Conservation (phyloP, 257 asterid species). For the Gentiana macrophylla region DNA sequence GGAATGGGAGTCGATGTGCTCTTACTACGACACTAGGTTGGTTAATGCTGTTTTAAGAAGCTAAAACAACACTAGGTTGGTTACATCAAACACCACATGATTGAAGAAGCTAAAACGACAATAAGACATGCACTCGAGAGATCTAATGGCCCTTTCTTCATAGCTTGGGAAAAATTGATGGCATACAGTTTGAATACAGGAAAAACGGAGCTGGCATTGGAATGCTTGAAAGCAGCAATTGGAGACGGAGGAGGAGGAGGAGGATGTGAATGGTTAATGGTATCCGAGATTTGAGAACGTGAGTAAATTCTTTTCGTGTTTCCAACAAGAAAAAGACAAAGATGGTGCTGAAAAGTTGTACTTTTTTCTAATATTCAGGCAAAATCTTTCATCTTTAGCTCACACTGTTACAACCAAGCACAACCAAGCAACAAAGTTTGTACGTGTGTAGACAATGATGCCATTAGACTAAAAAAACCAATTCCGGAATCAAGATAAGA, state of each 20-base stretch:
- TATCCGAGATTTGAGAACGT: constrained; percentile 22
- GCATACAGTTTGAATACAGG: constrained; percentile 28
- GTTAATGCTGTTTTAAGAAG: constrained; percentile 36
- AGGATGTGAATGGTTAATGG: constrained; percentile 21
- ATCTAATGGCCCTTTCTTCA: constrained; percentile 46
- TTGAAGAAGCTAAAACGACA: constrained; percentile 44
- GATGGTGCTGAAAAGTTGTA: constrained; percentile 53
- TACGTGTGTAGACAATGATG: too few species aligned
- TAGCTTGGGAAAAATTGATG: constrained; percentile 43
- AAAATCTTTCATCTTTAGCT: too few species aligned
- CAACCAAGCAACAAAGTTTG: too few species aligned
- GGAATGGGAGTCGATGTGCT: constrained; percentile 63
- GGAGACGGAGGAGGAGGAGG: background rate
- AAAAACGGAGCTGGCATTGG: constrained; percentile 29
- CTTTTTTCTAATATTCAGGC: background rate
- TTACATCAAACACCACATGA: constrained; percentile 37
- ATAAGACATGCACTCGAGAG: constrained; percentile 26
- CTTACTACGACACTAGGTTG: constrained; percentile 43
- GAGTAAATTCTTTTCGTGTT: constrained; percentile 24
- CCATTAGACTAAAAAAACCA: too few species aligned
- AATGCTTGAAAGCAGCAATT: constrained; percentile 37
- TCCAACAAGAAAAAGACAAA: constrained; percentile 35
- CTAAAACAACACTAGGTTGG: too few species aligned
- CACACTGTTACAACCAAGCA: too few species aligned
- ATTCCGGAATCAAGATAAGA: too few species aligned